Percentiles rank a stretch among this genome's conserved stretches.
Evolutionary conservation across 2,329 filamentous ascomycete species (phyloP).

Genomic region (Pseudocercospora pini-densiflorae): DNA sequence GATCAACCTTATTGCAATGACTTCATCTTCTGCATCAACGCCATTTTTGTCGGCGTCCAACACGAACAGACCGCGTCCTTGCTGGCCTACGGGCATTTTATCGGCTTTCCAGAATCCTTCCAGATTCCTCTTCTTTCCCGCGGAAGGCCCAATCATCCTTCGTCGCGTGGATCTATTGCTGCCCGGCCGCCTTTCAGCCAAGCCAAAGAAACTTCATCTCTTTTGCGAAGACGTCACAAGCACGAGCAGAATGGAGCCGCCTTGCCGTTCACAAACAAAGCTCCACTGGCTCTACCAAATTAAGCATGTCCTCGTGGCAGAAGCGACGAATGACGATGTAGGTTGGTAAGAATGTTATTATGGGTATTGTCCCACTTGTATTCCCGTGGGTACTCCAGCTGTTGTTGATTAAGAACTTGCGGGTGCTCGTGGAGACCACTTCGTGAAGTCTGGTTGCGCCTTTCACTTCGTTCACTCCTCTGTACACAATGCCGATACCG

Average conservation of each 20-base stretch:
- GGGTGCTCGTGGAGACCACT: constrained; percentile 14
- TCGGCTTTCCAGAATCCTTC: background rate
- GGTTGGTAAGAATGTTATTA: background rate
- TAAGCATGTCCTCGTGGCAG: background rate
- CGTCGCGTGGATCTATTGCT: background rate
- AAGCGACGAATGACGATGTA: constrained; percentile 18
- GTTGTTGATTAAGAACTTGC: constrained; percentile 4
- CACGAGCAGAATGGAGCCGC: background rate
- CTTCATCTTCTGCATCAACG: background rate
- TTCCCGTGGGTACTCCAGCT: constrained; percentile 16
- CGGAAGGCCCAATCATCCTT: background rate
- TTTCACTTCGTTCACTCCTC: background rate
- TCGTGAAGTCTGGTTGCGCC: constrained; percentile 6
- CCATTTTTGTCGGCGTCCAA: background rate
- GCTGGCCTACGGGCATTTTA: background rate
- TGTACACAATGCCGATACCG: background rate
- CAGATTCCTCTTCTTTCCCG: background rate
- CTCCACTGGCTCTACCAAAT: background rate
- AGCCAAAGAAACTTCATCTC: background rate
- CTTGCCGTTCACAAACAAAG: background rate
- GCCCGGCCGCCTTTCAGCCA: background rate
- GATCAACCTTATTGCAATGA: background rate
- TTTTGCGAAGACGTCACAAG: background rate
- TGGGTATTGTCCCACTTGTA: background rate
- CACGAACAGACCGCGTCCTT: too few relatives aligned